A percentile compares a stretch with the other conserved stretches of the same genome.
Conservation (phyloP, 768 basidiomycete species). For the Tulasnella sp. region DNA sequence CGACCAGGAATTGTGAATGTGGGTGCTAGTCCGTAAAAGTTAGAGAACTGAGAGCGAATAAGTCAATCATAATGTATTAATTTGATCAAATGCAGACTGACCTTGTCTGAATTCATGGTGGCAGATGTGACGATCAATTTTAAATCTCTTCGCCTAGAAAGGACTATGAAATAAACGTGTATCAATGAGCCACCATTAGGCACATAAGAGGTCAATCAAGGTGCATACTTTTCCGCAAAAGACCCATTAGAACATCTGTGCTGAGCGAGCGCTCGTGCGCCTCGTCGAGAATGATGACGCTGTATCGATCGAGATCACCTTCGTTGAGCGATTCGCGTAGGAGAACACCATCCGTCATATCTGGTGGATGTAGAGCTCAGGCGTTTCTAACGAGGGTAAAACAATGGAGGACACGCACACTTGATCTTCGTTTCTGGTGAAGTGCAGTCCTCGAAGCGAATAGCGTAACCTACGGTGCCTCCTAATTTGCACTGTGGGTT, state of each 20-base stretch:
- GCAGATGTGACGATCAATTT: constrained; percentile 98
- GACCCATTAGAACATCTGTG: constrained; percentile 96
- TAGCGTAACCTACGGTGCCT: constrained; percentile 86
- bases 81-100: constrained; percentile 24
- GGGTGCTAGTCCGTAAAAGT: constrained; percentile 90
- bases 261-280: constrained; percentile 96
- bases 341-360: constrained; percentile 98
- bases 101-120: constrained; percentile 99
- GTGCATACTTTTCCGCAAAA: constrained; percentile 79
- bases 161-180: constrained; percentile 38
- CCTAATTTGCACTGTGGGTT: constrained; percentile 70
- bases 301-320: constrained; percentile 95
- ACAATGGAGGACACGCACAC: constrained; percentile 52
- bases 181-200: neutral
- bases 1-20: constrained; percentile 89
- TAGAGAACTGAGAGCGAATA: constrained; percentile 61
- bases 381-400: too few relatives aligned
- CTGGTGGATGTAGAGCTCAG: too few relatives aligned
- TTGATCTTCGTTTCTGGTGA: constrained; percentile 92
- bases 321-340: constrained; percentile 97
- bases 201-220: neutral
- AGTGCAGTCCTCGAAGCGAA: constrained; percentile 98
- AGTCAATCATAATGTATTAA: constrained; percentile 3
- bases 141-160: constrained; percentile 83
- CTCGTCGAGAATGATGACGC: constrained; percentile 96